Conservation (phyloP, 176 grass and related monocot genomes). For the Elymus sibiricus region DNA sequence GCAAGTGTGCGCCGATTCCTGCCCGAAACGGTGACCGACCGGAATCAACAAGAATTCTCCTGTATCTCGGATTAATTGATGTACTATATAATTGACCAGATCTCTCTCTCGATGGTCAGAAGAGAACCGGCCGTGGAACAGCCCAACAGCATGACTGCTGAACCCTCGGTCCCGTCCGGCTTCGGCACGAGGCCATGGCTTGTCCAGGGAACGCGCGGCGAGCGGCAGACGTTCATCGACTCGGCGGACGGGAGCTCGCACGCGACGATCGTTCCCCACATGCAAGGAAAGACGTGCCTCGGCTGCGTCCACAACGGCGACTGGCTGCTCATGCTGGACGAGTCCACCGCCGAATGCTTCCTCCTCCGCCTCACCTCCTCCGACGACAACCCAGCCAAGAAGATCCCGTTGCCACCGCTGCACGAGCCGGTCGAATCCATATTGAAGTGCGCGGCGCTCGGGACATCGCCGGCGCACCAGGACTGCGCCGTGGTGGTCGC, state of each 20-base stretch:
- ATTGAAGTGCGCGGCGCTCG: not conserved
- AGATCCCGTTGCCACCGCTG: not conserved
- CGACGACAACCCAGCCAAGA: not conserved
- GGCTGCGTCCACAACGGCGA: slow-evolving; percentile 5
- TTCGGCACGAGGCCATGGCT: slow-evolving; percentile 12
- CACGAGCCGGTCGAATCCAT: not conserved
- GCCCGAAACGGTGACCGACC: not conserved
- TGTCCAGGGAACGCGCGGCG: not conserved
- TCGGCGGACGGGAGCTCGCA: not conserved
- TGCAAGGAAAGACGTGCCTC: slow-evolving; percentile 3
- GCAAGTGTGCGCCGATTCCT: not conserved
- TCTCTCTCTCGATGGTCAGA: not conserved
- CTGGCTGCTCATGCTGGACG: not conserved
- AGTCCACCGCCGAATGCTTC: slow-evolving; percentile 6
- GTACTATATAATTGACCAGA: no score
- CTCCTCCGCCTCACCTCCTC: not conserved
- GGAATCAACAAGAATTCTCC: not conserved
- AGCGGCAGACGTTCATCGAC: not conserved
- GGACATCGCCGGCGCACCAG: not conserved
- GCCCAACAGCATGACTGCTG: not conserved
- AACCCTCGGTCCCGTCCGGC: not conserved
- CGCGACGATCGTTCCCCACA: not conserved
- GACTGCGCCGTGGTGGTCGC: not conserved
- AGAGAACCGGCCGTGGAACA: not conserved
- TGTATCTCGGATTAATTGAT: no score